Evolutionary conservation across 495 filamentous ascomycete species (phyloP).

Genomic region (Podospora didyma): DNA sequence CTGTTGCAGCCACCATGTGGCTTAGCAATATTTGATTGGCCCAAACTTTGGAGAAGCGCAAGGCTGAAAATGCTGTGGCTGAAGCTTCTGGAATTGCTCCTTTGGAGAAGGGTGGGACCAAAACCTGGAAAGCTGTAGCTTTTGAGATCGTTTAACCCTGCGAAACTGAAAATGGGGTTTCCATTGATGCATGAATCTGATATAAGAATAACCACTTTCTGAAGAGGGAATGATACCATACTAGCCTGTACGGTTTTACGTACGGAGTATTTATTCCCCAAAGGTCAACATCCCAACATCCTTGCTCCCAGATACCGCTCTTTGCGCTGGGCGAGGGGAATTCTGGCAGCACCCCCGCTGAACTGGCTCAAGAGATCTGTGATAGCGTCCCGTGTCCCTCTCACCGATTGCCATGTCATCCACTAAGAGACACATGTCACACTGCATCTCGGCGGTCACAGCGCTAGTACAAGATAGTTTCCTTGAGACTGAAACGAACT

Average conservation of each 20-base stretch:
- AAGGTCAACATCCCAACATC: too few species aligned
- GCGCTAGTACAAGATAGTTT: neutral
- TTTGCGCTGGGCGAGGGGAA: too few species aligned
- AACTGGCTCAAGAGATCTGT: neutral
- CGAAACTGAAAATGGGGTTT: too few species aligned
- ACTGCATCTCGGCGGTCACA: neutral
- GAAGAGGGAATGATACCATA: too few species aligned
- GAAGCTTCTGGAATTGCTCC: conserved; percentile 11
- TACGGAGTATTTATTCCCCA: too few species aligned
- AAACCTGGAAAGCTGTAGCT: neutral
- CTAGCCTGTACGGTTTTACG: too few species aligned
- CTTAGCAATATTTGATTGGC: conserved; percentile 8
- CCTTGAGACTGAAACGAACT: too few species aligned
- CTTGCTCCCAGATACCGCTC: too few species aligned
- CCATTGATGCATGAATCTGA: too few species aligned
- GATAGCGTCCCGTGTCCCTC: neutral
- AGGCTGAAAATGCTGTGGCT: conserved; percentile 18
- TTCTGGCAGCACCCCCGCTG: too few species aligned
- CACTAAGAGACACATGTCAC: neutral
- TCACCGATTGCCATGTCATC: conserved; percentile 5
- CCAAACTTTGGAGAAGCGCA: neutral
- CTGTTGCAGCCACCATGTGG: conserved; percentile 5
- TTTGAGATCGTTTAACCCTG: neutral
- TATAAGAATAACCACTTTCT: too few species aligned
- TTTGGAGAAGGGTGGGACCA: neutral